Percentiles rank a stretch among this genome's conserved stretches.
phyloP scores from a whole-genome alignment of 192 early-diverging fungal genomes.

The Dissophora globulifera region DNA sequence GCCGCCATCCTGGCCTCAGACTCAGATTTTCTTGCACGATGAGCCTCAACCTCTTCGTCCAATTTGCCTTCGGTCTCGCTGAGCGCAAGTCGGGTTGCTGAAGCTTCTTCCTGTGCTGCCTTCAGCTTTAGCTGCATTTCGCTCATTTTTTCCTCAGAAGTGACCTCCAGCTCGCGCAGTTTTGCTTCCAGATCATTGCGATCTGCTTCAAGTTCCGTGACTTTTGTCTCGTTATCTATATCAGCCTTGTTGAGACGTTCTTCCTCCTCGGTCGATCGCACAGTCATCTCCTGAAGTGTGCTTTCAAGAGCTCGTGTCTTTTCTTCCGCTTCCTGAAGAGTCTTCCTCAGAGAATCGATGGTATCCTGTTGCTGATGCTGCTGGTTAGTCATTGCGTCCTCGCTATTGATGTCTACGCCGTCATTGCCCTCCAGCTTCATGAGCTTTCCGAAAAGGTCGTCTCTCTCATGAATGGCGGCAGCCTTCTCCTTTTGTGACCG shows the following conservation, averaged over 20 bases:
- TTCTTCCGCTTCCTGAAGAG: conserved; percentile 43
- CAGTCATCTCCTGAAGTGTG: conserved; percentile 53
- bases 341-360: conserved; percentile 45
- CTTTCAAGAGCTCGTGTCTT: conserved; percentile 32
- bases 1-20: conserved; percentile 22
- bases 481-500: conserved; percentile 48
- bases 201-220: conserved; percentile 18
- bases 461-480: conserved; percentile 39
- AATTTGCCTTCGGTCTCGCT: conserved; percentile 30
- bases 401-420: conserved; percentile 1
- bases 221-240: conserved; percentile 11
- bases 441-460: conserved; percentile 27
- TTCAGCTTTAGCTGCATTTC: conserved; percentile 7
- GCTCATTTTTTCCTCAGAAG: not conserved
- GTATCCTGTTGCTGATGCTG: conserved; percentile 15
- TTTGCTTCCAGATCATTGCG: conserved; percentile 4
- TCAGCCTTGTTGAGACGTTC: conserved; percentile 24
- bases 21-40: conserved; percentile 14
- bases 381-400: not conserved
- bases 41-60: conserved; percentile 19
- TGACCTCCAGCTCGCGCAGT: not conserved
- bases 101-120: conserved; percentile 34
- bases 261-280: conserved; percentile 46
- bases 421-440: conserved; percentile 34
- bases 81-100: conserved; percentile 48